Conservation (phyloP, 2,329 filamentous ascomycete genomes). For the Fusarium xyrophilum region DNA sequence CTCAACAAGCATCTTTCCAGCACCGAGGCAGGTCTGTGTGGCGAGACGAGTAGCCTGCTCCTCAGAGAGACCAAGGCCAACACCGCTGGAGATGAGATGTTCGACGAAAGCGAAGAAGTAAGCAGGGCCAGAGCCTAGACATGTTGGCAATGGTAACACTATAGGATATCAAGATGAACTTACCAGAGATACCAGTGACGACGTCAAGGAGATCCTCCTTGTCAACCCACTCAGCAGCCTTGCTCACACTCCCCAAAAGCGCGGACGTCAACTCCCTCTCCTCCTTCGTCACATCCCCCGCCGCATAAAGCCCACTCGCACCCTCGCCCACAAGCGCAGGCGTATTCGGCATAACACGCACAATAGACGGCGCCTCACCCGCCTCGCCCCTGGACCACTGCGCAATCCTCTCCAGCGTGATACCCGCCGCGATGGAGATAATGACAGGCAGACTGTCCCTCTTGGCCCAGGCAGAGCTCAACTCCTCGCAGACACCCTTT, state of each 20-base stretch:
- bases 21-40: constrained; percentile 59
- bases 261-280: constrained; percentile 53
- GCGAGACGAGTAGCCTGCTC: constrained; percentile 59
- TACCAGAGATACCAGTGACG: constrained; percentile 58
- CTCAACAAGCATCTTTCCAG: constrained; percentile 58
- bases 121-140: constrained; percentile 56
- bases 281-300: constrained; percentile 49
- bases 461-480: constrained; percentile 49
- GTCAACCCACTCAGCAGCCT: constrained; percentile 58
- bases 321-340: constrained; percentile 59
- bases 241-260: constrained; percentile 55
- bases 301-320: constrained; percentile 56
- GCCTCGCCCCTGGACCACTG: constrained; percentile 51
- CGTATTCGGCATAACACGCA: constrained; percentile 62
- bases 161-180: background rate
- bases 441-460: constrained; percentile 51
- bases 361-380: constrained; percentile 51
- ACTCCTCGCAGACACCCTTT: constrained; percentile 55
- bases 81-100: constrained; percentile 55
- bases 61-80: constrained; percentile 52
- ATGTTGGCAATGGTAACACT: background rate
- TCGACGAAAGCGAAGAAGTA: constrained; percentile 63
- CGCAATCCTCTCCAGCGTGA: constrained; percentile 53
- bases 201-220: constrained; percentile 58
- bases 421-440: constrained; percentile 58